A percentile compares a stretch with the other conserved stretches of the same genome.
phyloP scores from a whole-genome alignment of 2,329 filamentous ascomycete genomes.

The Keithomyces neogunnii region DNA sequence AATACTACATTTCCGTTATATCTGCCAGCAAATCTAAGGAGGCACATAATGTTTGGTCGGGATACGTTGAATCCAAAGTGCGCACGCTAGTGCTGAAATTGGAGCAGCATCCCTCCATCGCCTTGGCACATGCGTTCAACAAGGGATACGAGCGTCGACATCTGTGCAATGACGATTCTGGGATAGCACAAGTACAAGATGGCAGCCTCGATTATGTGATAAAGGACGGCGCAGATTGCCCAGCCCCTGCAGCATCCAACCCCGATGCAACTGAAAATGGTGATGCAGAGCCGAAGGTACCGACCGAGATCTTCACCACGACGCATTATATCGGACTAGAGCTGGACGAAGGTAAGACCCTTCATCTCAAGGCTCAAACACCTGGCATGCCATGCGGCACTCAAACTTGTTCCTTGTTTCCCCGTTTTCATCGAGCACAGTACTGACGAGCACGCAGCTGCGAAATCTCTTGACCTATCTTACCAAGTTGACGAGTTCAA shows the following conservation, averaged over 20 bases:
- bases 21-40: conserved; percentile 77
- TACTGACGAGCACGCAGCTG: conserved; percentile 37
- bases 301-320: conserved; percentile 64
- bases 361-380: background rate
- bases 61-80: conserved; percentile 88
- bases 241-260: background rate
- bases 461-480: conserved; percentile 68
- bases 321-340: conserved; percentile 93
- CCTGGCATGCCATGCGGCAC: background rate
- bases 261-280: conserved; percentile 29
- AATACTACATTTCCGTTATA: conserved; percentile 88
- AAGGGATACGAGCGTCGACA: conserved; percentile 86
- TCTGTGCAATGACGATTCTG: conserved; percentile 47
- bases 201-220: conserved; percentile 40
- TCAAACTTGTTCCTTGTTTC: background rate
- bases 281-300: conserved; percentile 22
- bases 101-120: conserved; percentile 72
- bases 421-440: background rate
- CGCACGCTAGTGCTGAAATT: conserved; percentile 75
- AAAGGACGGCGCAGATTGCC: conserved; percentile 27
- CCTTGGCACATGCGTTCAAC: conserved; percentile 81
- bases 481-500: conserved; percentile 83
- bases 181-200: conserved; percentile 45
- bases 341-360: conserved; percentile 58
- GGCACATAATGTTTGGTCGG: conserved; percentile 78